These are phyloP conservation scores for Plasmodium berghei DNA, from an alignment of 169 alveolate species.

Conservation along the genomic window DNA sequence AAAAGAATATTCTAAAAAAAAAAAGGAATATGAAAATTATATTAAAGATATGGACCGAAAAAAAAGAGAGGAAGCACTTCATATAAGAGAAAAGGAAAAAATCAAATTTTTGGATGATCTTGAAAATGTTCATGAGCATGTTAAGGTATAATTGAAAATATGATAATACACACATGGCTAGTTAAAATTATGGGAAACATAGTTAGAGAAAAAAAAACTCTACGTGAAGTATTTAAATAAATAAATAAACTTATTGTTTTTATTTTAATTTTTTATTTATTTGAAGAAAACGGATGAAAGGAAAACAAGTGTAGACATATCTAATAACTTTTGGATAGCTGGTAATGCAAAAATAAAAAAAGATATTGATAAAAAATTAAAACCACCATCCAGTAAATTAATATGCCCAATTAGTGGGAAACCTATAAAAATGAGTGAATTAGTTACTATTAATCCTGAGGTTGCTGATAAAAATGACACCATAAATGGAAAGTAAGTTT, in stretches of 20 bases:
- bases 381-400: conserved; percentile 69
- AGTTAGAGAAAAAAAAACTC: background rate
- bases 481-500: conserved; percentile 39
- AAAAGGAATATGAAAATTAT: conserved; percentile 50
- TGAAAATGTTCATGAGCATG: conserved; percentile 62
- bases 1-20: conserved; percentile 75
- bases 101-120: conserved; percentile 30
- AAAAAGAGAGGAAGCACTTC: conserved; percentile 74
- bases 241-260: conserved; percentile 40
- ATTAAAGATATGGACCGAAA: conserved; percentile 42
- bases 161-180: conserved; percentile 47
- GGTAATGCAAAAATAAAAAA: conserved; percentile 27
- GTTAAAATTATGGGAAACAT: conserved; percentile 48
- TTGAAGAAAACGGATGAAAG: conserved; percentile 23
- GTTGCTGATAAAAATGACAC: conserved; percentile 32
- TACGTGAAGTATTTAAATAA: background rate
- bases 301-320: conserved; percentile 16
- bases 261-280: background rate
- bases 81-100: conserved; percentile 75
- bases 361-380: conserved; percentile 29
- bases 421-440: conserved; percentile 84
- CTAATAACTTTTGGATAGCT: conserved; percentile 57
- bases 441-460: conserved; percentile 87
- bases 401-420: conserved; percentile 88
- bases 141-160: conserved; percentile 75